A percentile compares a stretch with the other conserved stretches of the same genome.
These are phyloP conservation scores for Hermanozyma aechmeae DNA, from an alignment of 805 yeast species.

Conservation along the genomic window DNA sequence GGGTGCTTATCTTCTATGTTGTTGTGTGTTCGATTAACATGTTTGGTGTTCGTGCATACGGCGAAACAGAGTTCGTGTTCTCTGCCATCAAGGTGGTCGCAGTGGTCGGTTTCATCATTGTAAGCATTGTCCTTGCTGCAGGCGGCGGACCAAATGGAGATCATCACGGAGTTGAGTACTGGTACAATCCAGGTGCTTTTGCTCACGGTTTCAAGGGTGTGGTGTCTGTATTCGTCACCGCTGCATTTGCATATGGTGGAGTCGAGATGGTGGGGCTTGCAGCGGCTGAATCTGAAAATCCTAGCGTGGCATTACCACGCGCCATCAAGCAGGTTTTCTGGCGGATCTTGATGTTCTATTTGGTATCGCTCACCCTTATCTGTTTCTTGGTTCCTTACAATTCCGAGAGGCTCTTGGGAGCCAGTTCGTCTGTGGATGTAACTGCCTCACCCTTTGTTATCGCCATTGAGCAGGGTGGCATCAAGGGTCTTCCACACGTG, in stretches of 20 bases:
- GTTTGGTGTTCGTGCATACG: conserved; percentile 45
- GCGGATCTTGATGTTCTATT: conserved; percentile 67
- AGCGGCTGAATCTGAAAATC: conserved; percentile 68
- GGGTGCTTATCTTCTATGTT: conserved; percentile 48
- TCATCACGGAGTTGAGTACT: conserved; percentile 48
- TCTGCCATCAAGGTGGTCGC: conserved; percentile 40
- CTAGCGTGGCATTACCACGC: conserved; percentile 55
- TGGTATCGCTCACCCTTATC: conserved; percentile 41
- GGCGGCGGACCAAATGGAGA: conserved; percentile 49
- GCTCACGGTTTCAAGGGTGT: conserved; percentile 61
- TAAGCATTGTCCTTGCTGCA: conserved; percentile 38
- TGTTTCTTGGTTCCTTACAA: conserved; percentile 69
- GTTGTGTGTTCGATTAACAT: conserved; percentile 39
- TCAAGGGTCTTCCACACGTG: conserved; percentile 53
- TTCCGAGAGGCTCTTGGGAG: conserved; percentile 30
- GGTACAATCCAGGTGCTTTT: conserved; percentile 64
- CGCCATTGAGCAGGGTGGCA: conserved; percentile 57
- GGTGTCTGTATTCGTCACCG: conserved; percentile 63
- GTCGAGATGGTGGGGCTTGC: conserved; percentile 68
- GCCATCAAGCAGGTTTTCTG: conserved; percentile 80
- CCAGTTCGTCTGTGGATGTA: conserved; percentile 37
- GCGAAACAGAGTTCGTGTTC: conserved; percentile 48
- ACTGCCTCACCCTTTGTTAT: conserved; percentile 80
- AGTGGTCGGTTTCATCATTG: conserved; percentile 37
- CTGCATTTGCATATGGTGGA: conserved; percentile 72